A percentile compares a stretch with the other conserved stretches of the same genome.
phyloP scores from a whole-genome alignment of 495 filamentous ascomycete species.

The Aspergillus nanangensis region DNA sequence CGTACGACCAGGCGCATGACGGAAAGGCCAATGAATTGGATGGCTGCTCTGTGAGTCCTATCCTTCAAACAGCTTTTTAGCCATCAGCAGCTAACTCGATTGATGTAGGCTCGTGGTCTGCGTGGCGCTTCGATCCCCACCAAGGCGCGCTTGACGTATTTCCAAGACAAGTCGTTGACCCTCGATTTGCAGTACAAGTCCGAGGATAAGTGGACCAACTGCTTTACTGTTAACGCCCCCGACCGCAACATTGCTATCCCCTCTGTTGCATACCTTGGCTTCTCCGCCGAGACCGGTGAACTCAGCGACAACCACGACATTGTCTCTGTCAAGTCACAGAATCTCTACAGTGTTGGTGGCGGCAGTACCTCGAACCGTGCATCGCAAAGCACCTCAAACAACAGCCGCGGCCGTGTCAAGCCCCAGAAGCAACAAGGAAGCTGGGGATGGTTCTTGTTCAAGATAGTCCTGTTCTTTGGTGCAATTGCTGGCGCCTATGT shows the following conservation, averaged over 20 bases:
- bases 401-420: slow-evolving; percentile 29
- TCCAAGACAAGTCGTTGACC: slow-evolving; percentile 88
- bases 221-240: slow-evolving; percentile 65
- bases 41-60: slow-evolving; percentile 72
- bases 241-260: slow-evolving; percentile 75
- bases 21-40: slow-evolving; percentile 90
- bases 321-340: slow-evolving; percentile 80
- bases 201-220: slow-evolving; percentile 82
- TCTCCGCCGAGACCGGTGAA: slow-evolving; percentile 94
- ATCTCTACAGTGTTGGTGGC: slow-evolving; percentile 68
- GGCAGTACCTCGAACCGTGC: slow-evolving; percentile 35
- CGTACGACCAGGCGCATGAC: slow-evolving; percentile 91
- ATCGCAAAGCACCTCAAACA: slow-evolving; percentile 28
- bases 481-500: slow-evolving; percentile 71
- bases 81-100: slow-evolving; percentile 2
- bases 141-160: slow-evolving; percentile 87
- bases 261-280: slow-evolving; percentile 88
- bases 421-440: slow-evolving; percentile 48
- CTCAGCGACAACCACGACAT: slow-evolving; percentile 98
- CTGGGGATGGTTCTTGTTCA: slow-evolving; percentile 92
- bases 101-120: slow-evolving; percentile 72
- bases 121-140: slow-evolving; percentile 73
- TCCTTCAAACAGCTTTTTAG: not conserved
- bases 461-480: slow-evolving; percentile 71
- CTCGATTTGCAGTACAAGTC: slow-evolving; percentile 91